Evolutionary conservation across 352 stramenopile species (phyloP).

Genomic region (Phytophthora melonis): DNA sequence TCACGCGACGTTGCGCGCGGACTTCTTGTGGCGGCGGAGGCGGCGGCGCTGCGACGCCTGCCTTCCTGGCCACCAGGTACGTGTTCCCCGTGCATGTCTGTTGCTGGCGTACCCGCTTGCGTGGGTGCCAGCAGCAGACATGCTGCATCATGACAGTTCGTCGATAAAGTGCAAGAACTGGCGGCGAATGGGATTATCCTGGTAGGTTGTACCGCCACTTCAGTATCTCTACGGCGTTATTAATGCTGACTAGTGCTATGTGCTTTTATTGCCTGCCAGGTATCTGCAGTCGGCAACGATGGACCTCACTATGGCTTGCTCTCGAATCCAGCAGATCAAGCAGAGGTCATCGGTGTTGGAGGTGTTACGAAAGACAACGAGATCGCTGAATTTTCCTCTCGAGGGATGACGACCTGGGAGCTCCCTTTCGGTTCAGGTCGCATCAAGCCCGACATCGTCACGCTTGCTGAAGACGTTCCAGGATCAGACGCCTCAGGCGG

Average conservation of each 20-base stretch:
- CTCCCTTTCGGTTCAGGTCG: constrained; percentile 81
- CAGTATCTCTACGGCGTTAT: not conserved
- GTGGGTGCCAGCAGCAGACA: too few relatives aligned
- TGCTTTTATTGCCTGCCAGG: constrained; percentile 30
- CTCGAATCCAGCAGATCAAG: constrained; percentile 88
- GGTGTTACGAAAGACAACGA: constrained; percentile 64
- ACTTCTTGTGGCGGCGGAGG: too few relatives aligned
- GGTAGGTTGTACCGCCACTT: constrained; percentile 30
- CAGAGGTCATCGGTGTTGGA: constrained; percentile 87
- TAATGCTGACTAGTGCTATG: constrained; percentile 6
- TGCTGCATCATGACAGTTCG: too few relatives aligned
- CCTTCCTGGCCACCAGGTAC: too few relatives aligned
- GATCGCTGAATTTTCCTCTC: constrained; percentile 82
- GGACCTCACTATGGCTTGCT: constrained; percentile 86
- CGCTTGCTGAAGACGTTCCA: constrained; percentile 72
- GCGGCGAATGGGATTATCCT: constrained; percentile 82
- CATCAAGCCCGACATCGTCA: constrained; percentile 88
- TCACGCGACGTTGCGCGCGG: too few relatives aligned
- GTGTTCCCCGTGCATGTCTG: too few relatives aligned
- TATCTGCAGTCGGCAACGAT: constrained; percentile 88
- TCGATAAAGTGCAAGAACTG: constrained; percentile 90
- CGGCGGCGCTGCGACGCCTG: too few relatives aligned
- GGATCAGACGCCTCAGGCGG: constrained; percentile 59
- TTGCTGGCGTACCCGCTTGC: too few relatives aligned
- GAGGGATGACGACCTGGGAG: constrained; percentile 90